Conservation (phyloP, 2,329 filamentous ascomycete genomes). For the Aspergillus sp. region DNA sequence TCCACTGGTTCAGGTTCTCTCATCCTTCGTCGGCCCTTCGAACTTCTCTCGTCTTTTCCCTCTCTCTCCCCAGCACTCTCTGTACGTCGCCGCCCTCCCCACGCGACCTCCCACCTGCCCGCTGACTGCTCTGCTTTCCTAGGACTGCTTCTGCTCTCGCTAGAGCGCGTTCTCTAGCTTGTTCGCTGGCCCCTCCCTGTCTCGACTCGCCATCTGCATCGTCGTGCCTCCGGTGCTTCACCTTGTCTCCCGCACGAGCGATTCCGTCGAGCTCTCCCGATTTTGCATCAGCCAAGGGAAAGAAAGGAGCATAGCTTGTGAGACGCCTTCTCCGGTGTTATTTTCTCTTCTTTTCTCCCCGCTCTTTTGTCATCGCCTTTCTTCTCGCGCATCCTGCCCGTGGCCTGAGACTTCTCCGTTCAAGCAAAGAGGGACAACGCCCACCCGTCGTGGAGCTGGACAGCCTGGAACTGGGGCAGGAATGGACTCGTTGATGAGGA, state of each 20-base stretch:
- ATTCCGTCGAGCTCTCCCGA: constrained; percentile 9
- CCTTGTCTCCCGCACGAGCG: constrained; percentile 12
- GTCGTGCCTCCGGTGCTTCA: constrained; percentile 13
- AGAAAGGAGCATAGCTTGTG: constrained; percentile 1
- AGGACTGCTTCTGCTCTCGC: constrained; percentile 13
- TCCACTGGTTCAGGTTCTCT: constrained; percentile 18
- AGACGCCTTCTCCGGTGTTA: background rate
- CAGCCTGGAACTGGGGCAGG: constrained; percentile 30
- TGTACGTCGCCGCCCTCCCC: constrained; percentile 1
- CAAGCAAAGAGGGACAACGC: background rate
- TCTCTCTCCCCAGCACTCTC: background rate
- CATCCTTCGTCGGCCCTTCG: constrained; percentile 8
- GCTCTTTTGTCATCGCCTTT: constrained; percentile 1
- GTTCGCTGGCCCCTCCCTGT: constrained; percentile 7
- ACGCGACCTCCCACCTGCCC: background rate
- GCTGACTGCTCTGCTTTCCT: constrained; percentile 1
- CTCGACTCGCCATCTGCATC: constrained; percentile 4
- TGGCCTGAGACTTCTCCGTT: background rate
- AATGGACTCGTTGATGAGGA: constrained; percentile 38
- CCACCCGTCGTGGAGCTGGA: constrained; percentile 15
- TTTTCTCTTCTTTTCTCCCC: background rate
- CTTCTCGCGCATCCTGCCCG: background rate
- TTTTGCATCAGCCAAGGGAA: background rate
- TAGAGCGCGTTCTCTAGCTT: constrained; percentile 7
- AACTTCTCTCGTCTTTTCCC: background rate